Base-by-base conservation (phyloP, 2,329 filamentous ascomycete genomes). In the Epicoccum sorghinum region DNA sequence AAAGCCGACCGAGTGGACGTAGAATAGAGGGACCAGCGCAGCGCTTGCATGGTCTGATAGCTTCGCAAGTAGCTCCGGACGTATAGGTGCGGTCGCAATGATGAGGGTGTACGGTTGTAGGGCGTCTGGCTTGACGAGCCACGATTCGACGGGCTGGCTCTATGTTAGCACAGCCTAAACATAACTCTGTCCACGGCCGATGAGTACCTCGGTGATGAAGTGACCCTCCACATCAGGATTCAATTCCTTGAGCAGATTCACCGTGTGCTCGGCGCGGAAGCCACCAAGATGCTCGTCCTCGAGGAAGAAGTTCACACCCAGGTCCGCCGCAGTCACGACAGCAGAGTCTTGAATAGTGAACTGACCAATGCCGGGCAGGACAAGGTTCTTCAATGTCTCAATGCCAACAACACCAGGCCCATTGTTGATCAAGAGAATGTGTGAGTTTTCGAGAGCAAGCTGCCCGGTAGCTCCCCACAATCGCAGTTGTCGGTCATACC, bases 251-350 rank as follows among this genome's bases (percentile, higher is more conserved):
- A 99, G 80, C 49, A 93, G 81, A 58, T 88, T 86, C 53, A 88
- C 87, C 49, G 89, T 90, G 70, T 89, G 87, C 71, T 91, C 84
- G 1, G 93, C 91, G 62, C 95, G 86, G 24, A 86, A 86, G 67
- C 87, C 87, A 47, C 92, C 93, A 33, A 96, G 73, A 60, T 86
- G 89, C 43, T 82, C 79, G 65, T 95, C 86, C 57, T 96, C 91
- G 0, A 99, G 81, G 69, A 99, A 99, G 82, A 99, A 99, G 77
- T 99, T 99, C 59, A 97, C 89, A 4, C 96, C 95, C 36, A 99
- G 80, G 68, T 99, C 95, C 37, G 86, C 82, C 63, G 96, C 88
- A 1, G 80, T 81, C n/a, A 99, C 93, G 2, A 83, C 74, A 1
- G 86, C 84, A 6, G 89, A 86, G 68, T 99, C 95, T 47, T 89